These are phyloP conservation scores for Diplocarpon rosae DNA, from an alignment of 2,329 filamentous ascomycete genomes.

Conservation along the genomic window DNA sequence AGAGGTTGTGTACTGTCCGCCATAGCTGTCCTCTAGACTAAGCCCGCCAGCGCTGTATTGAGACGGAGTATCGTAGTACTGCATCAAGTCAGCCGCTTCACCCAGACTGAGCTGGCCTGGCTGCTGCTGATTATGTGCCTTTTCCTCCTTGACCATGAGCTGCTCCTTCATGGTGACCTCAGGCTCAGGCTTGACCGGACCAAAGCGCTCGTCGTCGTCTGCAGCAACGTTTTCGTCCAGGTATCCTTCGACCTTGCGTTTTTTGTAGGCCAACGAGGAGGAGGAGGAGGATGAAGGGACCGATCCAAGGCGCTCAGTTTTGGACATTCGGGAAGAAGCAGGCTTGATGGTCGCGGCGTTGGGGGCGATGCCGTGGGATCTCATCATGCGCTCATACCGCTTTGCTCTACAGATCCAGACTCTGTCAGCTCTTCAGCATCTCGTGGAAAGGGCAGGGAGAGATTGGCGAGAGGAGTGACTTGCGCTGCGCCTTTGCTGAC, in stretches of 20 bases:
- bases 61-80: constrained; percentile 15
- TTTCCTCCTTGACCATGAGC: constrained; percentile 14
- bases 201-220: constrained; percentile 18
- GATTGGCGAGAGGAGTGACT: constrained; percentile 25
- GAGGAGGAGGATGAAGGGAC: constrained; percentile 1
- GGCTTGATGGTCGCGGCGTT: constrained; percentile 21
- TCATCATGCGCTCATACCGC: constrained; percentile 56
- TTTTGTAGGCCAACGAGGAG: constrained; percentile 13
- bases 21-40: not conserved
- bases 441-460: not conserved
- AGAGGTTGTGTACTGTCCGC: not conserved
- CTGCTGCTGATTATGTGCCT: constrained; percentile 1
- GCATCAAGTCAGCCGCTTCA: constrained; percentile 13
- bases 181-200: constrained; percentile 12
- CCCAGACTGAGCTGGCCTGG: constrained; percentile 9
- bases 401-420: constrained; percentile 41
- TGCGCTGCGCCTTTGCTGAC: constrained; percentile 59
- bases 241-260: constrained; percentile 18
- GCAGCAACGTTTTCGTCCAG: constrained; percentile 13
- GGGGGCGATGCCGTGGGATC: constrained; percentile 39
- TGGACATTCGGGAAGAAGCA: constrained; percentile 10
- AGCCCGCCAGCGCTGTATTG: not conserved
- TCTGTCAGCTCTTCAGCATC: not conserved
- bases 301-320: constrained; percentile 9
- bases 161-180: constrained; percentile 5